Percentiles rank a stretch among this genome's conserved stretches.
Evolutionary conservation across 2,329 filamentous ascomycete species (phyloP).

Genomic region (Fusarium buxicola): DNA sequence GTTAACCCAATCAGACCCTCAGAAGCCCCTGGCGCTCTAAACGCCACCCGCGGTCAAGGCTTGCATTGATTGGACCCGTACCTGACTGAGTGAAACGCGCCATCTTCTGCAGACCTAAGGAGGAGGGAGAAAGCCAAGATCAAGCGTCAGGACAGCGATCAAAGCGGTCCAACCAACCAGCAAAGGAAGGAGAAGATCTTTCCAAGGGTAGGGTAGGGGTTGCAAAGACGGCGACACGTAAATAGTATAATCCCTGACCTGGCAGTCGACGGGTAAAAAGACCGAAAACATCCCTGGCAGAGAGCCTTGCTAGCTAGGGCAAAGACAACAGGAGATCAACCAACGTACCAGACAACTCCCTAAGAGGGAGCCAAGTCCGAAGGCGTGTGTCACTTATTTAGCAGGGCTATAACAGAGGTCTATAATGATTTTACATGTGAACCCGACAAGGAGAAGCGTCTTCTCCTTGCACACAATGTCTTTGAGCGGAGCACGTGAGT

Average conservation of each 20-base stretch:
- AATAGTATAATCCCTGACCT: background rate
- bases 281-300: background rate
- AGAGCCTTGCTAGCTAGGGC: background rate
- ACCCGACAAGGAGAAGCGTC: background rate
- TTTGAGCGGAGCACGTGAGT: conserved; percentile 9
- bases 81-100: conserved; percentile 43
- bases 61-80: conserved; percentile 39
- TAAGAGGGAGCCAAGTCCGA: conserved; percentile 3
- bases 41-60: conserved; percentile 34
- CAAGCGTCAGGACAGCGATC: background rate
- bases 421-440: conserved; percentile 13
- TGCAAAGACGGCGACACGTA: conserved; percentile 4
- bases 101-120: conserved; percentile 33
- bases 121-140: conserved; percentile 1
- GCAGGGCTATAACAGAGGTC: conserved; percentile 7
- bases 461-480: conserved; percentile 9
- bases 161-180: conserved; percentile 14
- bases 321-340: background rate
- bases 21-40: conserved; percentile 25
- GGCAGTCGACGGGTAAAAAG: background rate
- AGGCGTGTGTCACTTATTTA: conserved; percentile 13
- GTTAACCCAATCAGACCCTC: conserved; percentile 31
- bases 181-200: conserved; percentile 10
- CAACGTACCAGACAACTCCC: background rate
- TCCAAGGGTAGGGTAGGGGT: conserved; percentile 1